These are phyloP conservation scores for Annulohypoxylon moriforme DNA, from an alignment of 495 filamentous ascomycete species.

Conservation along the genomic window DNA sequence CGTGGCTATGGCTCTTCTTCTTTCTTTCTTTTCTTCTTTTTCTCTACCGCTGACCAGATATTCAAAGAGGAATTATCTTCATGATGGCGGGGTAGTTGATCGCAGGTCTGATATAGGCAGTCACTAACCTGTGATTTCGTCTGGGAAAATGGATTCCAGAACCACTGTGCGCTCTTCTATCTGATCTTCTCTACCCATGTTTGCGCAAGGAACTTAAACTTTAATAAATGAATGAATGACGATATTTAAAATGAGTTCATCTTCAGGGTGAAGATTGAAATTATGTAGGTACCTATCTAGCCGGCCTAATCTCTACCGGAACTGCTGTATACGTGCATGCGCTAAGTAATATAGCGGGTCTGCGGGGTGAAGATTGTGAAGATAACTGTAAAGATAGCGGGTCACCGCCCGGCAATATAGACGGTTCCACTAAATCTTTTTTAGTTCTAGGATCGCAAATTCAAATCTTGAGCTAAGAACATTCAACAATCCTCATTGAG, in stretches of 20 bases:
- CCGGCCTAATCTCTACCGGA: conserved; percentile 16
- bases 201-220: conserved; percentile 41
- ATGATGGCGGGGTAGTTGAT: conserved; percentile 27
- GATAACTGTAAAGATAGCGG: background rate
- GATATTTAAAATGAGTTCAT: conserved; percentile 12
- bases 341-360: conserved; percentile 17
- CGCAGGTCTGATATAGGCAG: conserved; percentile 11
- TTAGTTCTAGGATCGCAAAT: conserved; percentile 16
- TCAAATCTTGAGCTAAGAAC: conserved; percentile 6
- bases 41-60: background rate
- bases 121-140: conserved; percentile 87
- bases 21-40: background rate
- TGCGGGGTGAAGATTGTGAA: conserved; percentile 24
- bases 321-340: background rate
- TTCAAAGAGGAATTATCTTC: background rate
- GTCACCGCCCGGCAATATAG: conserved; percentile 57
- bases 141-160: conserved; percentile 96
- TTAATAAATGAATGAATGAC: background rate
- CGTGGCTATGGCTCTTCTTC: background rate
- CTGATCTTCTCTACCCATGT: conserved; percentile 95
- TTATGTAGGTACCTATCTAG: background rate
- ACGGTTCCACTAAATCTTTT: conserved; percentile 47
- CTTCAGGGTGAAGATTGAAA: background rate
- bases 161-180: conserved; percentile 92
- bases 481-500: conserved; percentile 5